Evolutionary conservation across 2,329 filamentous ascomycete genomes (phyloP).

Genomic region (Ascocoryne sarcoides): DNA sequence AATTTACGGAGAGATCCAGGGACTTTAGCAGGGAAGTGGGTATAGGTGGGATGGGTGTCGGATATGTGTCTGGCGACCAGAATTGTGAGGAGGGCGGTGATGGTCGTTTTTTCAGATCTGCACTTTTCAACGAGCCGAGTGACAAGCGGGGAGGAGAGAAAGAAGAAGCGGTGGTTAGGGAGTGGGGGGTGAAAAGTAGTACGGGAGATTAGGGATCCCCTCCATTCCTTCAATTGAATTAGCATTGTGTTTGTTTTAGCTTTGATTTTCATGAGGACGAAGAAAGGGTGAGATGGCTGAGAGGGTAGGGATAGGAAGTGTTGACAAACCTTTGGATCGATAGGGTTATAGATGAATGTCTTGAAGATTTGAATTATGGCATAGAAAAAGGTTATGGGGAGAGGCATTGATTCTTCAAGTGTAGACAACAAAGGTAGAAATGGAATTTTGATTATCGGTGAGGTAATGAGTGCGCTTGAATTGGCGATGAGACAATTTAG

Average conservation of each 20-base stretch:
- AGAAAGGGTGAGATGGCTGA: too few relatives aligned
- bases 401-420: conserved; percentile 17
- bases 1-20: conserved; percentile 12
- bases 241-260: too few relatives aligned
- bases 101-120: conserved; percentile 12
- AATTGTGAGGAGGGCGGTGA: conserved; percentile 14
- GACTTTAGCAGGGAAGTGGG: conserved; percentile 7
- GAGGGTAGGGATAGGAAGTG: conserved; percentile 5
- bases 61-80: conserved; percentile 12
- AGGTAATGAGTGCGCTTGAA: background rate
- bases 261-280: too few relatives aligned
- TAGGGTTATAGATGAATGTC: conserved; percentile 25
- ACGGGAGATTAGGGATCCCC: too few relatives aligned
- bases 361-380: conserved; percentile 34
- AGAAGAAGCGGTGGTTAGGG: conserved; percentile 2
- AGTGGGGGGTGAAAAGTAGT: too few relatives aligned
- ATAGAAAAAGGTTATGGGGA: conserved; percentile 33
- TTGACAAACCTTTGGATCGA: conserved; percentile 8
- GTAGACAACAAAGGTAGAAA: conserved; percentile 15
- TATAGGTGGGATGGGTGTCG: conserved; percentile 11
- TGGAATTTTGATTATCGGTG: conserved; percentile 19
- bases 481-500: conserved; percentile 28
- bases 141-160: conserved; percentile 3
- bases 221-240: too few relatives aligned
- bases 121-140: conserved; percentile 11